Conservation (phyloP, 2,329 filamentous ascomycete genomes). For the Mariannaea sp. region DNA sequence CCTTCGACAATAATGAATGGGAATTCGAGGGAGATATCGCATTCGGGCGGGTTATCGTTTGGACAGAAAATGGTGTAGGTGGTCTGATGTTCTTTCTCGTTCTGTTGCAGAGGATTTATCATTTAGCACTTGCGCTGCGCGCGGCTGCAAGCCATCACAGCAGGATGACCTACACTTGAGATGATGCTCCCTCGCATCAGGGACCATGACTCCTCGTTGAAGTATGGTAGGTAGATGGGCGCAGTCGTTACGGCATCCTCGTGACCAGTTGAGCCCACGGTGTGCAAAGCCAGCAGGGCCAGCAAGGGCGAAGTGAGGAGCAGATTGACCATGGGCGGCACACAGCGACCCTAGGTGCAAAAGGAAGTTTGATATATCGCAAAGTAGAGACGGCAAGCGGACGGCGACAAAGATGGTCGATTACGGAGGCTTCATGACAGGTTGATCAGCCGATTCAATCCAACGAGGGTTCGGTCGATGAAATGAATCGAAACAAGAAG, state of each 20-base stretch:
- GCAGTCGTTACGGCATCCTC: slow-evolving; percentile 45
- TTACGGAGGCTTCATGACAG: background rate
- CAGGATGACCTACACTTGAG: slow-evolving; percentile 43
- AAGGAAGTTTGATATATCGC: too few species aligned
- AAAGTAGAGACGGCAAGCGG: too few species aligned
- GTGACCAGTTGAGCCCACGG: slow-evolving; percentile 27
- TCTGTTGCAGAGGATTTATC: slow-evolving; percentile 35
- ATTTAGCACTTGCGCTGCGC: background rate
- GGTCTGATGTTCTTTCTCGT: slow-evolving; percentile 44
- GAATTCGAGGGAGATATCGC: slow-evolving; percentile 51
- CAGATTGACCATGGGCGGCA: slow-evolving; percentile 19
- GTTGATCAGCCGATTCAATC: background rate
- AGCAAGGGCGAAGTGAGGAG: slow-evolving; percentile 27
- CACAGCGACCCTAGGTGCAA: background rate
- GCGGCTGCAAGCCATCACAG: background rate
- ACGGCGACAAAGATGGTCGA: background rate
- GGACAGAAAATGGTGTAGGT: slow-evolving; percentile 57
- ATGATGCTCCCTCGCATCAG: slow-evolving; percentile 53
- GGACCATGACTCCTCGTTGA: slow-evolving; percentile 49
- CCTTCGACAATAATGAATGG: slow-evolving; percentile 55
- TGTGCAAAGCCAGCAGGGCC: slow-evolving; percentile 35
- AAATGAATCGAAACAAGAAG: slow-evolving; percentile 11
- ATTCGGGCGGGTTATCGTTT: slow-evolving; percentile 46
- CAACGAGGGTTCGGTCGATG: slow-evolving; percentile 12
- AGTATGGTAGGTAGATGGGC: slow-evolving; percentile 53